phyloP scores from a whole-genome alignment of 2,329 filamentous ascomycete genomes.

The Fusarium nodosum region DNA sequence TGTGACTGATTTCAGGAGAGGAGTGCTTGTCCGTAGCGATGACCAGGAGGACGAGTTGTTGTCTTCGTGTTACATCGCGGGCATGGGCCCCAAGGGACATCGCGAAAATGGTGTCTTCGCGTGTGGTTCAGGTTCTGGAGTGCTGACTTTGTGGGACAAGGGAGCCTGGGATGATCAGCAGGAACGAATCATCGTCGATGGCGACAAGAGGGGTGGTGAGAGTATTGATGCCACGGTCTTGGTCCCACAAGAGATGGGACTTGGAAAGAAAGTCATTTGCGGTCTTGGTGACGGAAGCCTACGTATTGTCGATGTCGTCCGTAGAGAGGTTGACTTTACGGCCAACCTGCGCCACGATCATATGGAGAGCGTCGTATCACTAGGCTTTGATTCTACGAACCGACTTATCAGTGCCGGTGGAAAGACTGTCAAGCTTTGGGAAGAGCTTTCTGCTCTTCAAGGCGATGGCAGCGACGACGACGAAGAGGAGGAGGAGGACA shows the following conservation, averaged over 20 bases:
- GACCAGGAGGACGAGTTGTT: constrained; percentile 95
- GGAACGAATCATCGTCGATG: constrained; percentile 84
- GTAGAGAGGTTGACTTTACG: constrained; percentile 78
- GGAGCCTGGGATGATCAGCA: constrained; percentile 97
- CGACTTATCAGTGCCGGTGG: constrained; percentile 93
- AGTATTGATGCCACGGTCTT: constrained; percentile 83
- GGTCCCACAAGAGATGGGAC: constrained; percentile 77
- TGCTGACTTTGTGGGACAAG: constrained; percentile 93
- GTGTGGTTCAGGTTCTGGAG: constrained; percentile 80
- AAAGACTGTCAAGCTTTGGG: constrained; percentile 89
- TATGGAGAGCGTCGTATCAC: constrained; percentile 83
- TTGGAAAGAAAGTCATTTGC: constrained; percentile 80
- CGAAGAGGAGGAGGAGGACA: constrained; percentile 59
- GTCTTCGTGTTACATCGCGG: constrained; percentile 82
- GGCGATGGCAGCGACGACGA: constrained; percentile 61
- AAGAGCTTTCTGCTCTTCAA: constrained; percentile 75
- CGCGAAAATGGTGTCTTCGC: constrained; percentile 81
- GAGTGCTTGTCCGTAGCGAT: constrained; percentile 89
- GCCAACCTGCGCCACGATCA: constrained; percentile 80
- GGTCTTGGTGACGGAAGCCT: constrained; percentile 86
- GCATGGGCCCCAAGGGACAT: constrained; percentile 76
- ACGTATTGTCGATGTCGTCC: constrained; percentile 79
- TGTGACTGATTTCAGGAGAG: constrained; percentile 87
- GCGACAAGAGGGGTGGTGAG: constrained; percentile 70
- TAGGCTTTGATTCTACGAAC: constrained; percentile 87